Evolutionary conservation across 2,329 filamentous ascomycete species (phyloP).

Genomic region (Colletotrichum salicis): DNA sequence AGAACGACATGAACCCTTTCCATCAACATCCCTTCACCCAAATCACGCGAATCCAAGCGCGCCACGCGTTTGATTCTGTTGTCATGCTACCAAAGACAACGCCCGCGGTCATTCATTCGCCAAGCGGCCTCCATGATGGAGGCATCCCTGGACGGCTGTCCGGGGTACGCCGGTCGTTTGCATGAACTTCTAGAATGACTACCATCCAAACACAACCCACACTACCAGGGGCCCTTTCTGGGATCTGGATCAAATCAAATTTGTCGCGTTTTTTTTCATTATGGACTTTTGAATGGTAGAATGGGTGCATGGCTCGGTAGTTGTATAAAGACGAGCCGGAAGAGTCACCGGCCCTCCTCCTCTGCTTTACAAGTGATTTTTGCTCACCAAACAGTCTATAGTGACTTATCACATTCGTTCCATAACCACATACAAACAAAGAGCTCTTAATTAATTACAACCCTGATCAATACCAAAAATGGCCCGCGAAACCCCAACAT

Average conservation of each 20-base stretch:
- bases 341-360: background rate
- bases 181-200: conserved; percentile 39
- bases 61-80: conserved; percentile 31
- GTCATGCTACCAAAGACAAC: conserved; percentile 14
- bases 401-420: conserved; percentile 27
- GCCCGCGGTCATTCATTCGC: background rate
- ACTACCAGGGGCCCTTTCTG: conserved; percentile 2
- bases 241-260: conserved; percentile 13
- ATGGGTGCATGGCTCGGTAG: conserved; percentile 5
- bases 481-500: conserved; percentile 32
- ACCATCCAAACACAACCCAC: conserved; percentile 29
- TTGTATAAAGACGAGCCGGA: conserved; percentile 21
- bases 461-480: conserved; percentile 12
- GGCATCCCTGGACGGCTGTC: conserved; percentile 21
- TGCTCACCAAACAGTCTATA: conserved; percentile 20
- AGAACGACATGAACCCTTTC: conserved; percentile 10
- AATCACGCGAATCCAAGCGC: conserved; percentile 28
- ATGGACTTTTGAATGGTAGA: background rate
- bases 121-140: background rate
- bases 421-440: background rate
- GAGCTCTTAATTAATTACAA: background rate
- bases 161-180: conserved; percentile 32
- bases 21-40: conserved; percentile 26
- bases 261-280: conserved; percentile 1
- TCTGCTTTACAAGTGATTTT: conserved; percentile 12